These are phyloP conservation scores for Teunomyces funiuensis DNA, from an alignment of 805 yeast genomes.

Conservation along the genomic window DNA sequence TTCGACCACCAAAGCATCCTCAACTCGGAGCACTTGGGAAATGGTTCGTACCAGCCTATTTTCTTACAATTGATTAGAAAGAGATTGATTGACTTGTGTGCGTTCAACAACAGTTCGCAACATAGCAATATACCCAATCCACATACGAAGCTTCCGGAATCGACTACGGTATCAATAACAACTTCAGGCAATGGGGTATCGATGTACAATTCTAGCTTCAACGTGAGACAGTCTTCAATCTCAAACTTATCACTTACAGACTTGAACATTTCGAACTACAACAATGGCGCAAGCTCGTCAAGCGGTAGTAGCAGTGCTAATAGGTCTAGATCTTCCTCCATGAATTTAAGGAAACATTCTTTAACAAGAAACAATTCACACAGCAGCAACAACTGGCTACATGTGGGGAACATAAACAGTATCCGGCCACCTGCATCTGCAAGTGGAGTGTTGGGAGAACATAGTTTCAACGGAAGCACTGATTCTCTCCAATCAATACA, in stretches of 20 bases:
- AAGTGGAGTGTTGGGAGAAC: conserved; percentile 13
- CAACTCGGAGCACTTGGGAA: conserved; percentile 30
- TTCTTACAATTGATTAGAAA: conserved; percentile 42
- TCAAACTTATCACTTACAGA: conserved; percentile 42
- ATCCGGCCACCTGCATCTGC: conserved; percentile 22
- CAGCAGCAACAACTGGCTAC: conserved; percentile 40
- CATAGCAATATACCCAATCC: not conserved
- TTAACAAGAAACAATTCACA: conserved; percentile 43
- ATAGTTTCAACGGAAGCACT: conserved; percentile 29
- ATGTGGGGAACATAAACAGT: conserved; percentile 42
- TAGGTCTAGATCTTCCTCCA: conserved; percentile 37
- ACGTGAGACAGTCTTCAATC: conserved; percentile 37
- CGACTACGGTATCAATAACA: conserved; percentile 24
- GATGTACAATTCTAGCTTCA: conserved; percentile 10
- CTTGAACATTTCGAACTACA: conserved; percentile 34
- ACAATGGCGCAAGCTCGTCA: conserved; percentile 12
- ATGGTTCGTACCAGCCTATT: conserved; percentile 35
- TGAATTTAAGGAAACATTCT: conserved; percentile 43
- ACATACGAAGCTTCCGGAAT: conserved; percentile 18
- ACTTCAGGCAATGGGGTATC: conserved; percentile 12
- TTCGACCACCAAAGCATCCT: conserved; percentile 37
- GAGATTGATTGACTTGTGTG: conserved; percentile 40
- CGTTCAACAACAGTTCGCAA: conserved; percentile 16
- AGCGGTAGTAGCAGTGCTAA: conserved; percentile 15
- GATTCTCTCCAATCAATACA: conserved; percentile 46